phyloP scores from a whole-genome alignment of 495 filamentous ascomycete species.

The Tuber microsphaerosporum region DNA sequence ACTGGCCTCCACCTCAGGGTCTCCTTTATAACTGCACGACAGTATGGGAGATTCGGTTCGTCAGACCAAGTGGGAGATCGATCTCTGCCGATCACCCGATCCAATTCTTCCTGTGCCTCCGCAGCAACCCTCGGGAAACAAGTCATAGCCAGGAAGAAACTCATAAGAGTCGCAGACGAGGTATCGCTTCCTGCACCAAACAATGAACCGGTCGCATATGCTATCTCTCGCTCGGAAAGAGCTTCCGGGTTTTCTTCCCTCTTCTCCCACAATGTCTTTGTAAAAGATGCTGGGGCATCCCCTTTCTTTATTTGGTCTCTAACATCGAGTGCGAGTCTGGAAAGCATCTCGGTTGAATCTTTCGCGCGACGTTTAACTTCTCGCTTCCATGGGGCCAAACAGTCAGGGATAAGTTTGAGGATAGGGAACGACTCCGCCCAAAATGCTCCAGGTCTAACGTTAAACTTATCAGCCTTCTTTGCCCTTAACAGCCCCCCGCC shows the following conservation, averaged over 20 bases:
- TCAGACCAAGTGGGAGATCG: slow-evolving; percentile 51
- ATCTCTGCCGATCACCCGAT: slow-evolving; percentile 51
- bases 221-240: slow-evolving; percentile 52
- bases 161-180: slow-evolving; percentile 55
- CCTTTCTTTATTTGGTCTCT: slow-evolving; percentile 44
- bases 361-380: slow-evolving; percentile 50
- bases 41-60: slow-evolving; percentile 50
- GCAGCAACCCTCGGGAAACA: slow-evolving; percentile 49
- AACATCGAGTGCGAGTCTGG: slow-evolving; percentile 51
- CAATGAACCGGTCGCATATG: slow-evolving; percentile 54
- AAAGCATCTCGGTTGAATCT: slow-evolving; percentile 50
- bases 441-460: slow-evolving; percentile 50
- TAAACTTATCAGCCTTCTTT: slow-evolving; percentile 8
- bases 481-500: slow-evolving; percentile 10
- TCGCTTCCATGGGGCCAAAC: slow-evolving; percentile 55
- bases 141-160: slow-evolving; percentile 55
- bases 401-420: slow-evolving; percentile 52
- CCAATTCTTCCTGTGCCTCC: slow-evolving; percentile 52
- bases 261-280: slow-evolving; percentile 49
- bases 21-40: slow-evolving; percentile 51
- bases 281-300: slow-evolving; percentile 47
- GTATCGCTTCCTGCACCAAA: slow-evolving; percentile 64
- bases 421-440: slow-evolving; percentile 52
- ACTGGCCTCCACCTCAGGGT: slow-evolving; percentile 57
- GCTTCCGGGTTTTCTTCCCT: slow-evolving; percentile 46